Evolutionary conservation across 768 basidiomycete genomes (phyloP), one percentile per base, ranked within the genome.

Genomic region (Termitomyces titanicus): DNA sequence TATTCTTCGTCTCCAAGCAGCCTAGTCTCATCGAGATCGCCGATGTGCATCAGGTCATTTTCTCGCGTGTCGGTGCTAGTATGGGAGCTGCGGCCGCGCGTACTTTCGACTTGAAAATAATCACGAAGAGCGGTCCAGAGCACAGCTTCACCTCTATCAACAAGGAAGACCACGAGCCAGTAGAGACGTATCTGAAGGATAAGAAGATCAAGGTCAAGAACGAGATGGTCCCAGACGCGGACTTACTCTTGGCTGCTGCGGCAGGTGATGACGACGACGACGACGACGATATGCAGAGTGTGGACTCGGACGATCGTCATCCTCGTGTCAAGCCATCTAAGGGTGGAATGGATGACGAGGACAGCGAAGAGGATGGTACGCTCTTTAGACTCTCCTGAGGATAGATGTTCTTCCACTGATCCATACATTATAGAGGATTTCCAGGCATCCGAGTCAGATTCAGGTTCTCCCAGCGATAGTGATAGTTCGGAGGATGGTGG

Each of bases 1-100:
- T 99, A 46, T 93, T 99, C 73, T 98, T 98, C 74, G 93, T 98
- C 58, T 94, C 96, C 53, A 98, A 98, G 71, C 88, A 91, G 61
- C 96, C 97, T 1, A 84, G 85, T 33, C 86, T 97, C 64, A 81
- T 98, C 63, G 92, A 96, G 62, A 85, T 95, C 59, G 81, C 83
- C 51, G 93, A 97, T 62, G 90, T 98, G 58, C 86, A 92, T 60
- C 88, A 89, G 69, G 89, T 91, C 56, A 79, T 93, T 49, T 97
- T 98, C 79, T 96, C 94, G 9, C 90, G 95, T 54, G 89, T 98
- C 15, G 92, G 96, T 15, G 85, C 89, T 1, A 88, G 87, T 45
- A 84, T 95, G 72, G 85, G 83, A 7, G 84, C 86, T 15, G 83
- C 88, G 20, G 89, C 92, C 1, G 91, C 92, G 1, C 89, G 91